These are phyloP conservation scores for Kockovaella imperatae DNA, from an alignment of 768 basidiomycete genomes.

Conservation along the genomic window DNA sequence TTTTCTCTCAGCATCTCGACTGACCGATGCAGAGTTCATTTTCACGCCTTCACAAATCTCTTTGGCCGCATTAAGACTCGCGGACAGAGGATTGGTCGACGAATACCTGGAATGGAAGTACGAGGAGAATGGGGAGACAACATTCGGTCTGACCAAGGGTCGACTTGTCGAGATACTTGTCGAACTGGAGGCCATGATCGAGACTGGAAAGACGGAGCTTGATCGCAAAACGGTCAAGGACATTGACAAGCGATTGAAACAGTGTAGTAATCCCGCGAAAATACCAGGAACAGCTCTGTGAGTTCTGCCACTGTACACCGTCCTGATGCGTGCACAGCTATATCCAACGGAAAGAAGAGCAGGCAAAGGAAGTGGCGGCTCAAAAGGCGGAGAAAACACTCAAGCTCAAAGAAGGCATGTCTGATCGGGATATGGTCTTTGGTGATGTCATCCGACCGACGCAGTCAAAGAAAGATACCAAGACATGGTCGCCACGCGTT, in stretches of 20 bases:
- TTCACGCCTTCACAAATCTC: slow-evolving; percentile 93
- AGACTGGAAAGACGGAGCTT: slow-evolving; percentile 50
- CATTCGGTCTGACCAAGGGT: slow-evolving; percentile 21
- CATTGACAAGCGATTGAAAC: slow-evolving; percentile 73
- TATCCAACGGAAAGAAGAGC: slow-evolving; percentile 41
- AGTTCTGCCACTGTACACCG: slow-evolving; percentile 12
- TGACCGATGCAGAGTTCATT: slow-evolving; percentile 84
- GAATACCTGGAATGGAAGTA: slow-evolving; percentile 23
- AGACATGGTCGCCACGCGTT: slow-evolving; percentile 16
- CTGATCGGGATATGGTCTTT: slow-evolving; percentile 31
- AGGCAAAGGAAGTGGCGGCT: slow-evolving; percentile 35
- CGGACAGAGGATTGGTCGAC: slow-evolving; percentile 51
- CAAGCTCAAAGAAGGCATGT: slow-evolving; percentile 20
- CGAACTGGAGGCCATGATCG: slow-evolving; percentile 55
- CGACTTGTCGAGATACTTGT: slow-evolving; percentile 47
- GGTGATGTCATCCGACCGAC: slow-evolving; percentile 17
- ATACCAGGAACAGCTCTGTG: slow-evolving; percentile 64
- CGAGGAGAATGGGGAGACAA: slow-evolving; percentile 5
- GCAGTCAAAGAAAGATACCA: neutral
- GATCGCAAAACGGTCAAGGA: slow-evolving; percentile 76
- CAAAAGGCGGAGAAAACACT: slow-evolving; percentile 28
- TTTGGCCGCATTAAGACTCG: slow-evolving; percentile 65
- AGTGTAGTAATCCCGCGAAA: slow-evolving; percentile 95
- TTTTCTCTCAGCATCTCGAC: slow-evolving; percentile 66
- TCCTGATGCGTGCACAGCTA: slow-evolving; percentile 24